These are phyloP conservation scores for Populus trichocarpa DNA, from an alignment of 441 rosid genomes.

Conservation along the genomic window DNA sequence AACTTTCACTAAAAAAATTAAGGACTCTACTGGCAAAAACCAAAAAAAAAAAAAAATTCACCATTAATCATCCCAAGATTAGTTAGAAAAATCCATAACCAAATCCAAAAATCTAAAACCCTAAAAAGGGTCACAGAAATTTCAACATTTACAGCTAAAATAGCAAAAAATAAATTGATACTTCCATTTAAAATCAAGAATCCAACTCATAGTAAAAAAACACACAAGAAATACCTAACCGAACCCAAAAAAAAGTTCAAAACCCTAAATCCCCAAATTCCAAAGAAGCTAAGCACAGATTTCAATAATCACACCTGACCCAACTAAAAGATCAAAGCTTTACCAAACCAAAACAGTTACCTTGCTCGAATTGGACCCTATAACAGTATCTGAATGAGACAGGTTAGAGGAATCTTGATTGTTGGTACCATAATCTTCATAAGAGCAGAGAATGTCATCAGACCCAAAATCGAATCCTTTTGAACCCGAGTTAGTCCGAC, in stretches of 20 bases:
- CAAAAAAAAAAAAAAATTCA: not conserved
- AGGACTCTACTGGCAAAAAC: not conserved
- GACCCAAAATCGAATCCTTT: conserved; percentile 86
- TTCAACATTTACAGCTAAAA: not conserved
- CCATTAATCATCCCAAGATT: not conserved
- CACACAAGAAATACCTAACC: not conserved
- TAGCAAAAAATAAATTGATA: not conserved
- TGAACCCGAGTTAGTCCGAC: conserved; percentile 56
- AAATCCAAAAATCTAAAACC: not conserved
- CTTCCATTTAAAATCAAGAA: not conserved
- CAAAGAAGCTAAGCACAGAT: not conserved
- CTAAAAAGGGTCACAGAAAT: not conserved
- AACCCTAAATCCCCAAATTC: not conserved
- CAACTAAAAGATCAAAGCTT: not conserved
- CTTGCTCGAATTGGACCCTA: conserved; percentile 43
- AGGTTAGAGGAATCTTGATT: conserved; percentile 67
- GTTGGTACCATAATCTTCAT: conserved; percentile 63
- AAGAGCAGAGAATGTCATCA: conserved; percentile 93
- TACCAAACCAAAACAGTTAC: conserved; percentile 21
- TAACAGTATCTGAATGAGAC: conserved; percentile 48
- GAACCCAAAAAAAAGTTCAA: not conserved
- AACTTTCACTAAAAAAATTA: not conserved
- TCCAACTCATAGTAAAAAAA: too few species aligned
- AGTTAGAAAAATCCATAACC: not conserved
- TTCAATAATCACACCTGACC: not conserved